Evolutionary conservation across 495 filamentous ascomycete species (phyloP).

Genomic region (Hypoxylon perforatum): DNA sequence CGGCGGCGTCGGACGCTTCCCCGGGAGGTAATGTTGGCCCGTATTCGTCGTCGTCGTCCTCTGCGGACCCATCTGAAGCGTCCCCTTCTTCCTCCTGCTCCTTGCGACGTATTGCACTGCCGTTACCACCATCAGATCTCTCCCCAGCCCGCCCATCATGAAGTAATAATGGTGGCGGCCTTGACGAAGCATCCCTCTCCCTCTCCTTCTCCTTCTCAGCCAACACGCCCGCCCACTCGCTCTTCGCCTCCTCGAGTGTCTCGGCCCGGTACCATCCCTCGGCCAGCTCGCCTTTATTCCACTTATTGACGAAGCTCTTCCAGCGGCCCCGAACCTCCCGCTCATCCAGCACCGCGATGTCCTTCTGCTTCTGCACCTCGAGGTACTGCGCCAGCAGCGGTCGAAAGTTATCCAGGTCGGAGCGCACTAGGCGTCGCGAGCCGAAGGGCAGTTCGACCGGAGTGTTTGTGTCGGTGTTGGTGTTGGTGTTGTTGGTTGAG

Average conservation of each 20-base stretch:
- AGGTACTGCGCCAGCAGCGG: constrained; percentile 88
- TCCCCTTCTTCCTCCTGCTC: constrained; percentile 16
- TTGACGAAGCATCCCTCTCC: constrained; percentile 2
- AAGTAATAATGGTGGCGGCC: not conserved
- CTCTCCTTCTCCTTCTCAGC: not conserved
- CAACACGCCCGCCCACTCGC: not conserved
- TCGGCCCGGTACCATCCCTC: constrained; percentile 93
- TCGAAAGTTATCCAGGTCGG: constrained; percentile 69
- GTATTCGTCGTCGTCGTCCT: constrained; percentile 72
- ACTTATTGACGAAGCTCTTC: constrained; percentile 93
- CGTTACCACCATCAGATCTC: constrained; percentile 6
- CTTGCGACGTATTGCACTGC: constrained; percentile 8
- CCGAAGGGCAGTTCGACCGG: constrained; percentile 69
- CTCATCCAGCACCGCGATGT: constrained; percentile 71
- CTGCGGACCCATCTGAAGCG: constrained; percentile 58
- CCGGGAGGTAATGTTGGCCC: constrained; percentile 74
- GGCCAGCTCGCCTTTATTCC: constrained; percentile 93
- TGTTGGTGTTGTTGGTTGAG: constrained; percentile 26
- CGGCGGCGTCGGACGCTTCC: constrained; percentile 1
- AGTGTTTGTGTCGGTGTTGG: constrained; percentile 9
- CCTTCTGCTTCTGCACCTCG: constrained; percentile 84
- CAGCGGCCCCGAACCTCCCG: constrained; percentile 83
- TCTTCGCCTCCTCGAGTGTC: constrained; percentile 65
- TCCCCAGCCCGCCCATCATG: not conserved
- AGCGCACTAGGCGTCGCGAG: constrained; percentile 70